A percentile compares a stretch with the other conserved stretches of the same genome.
Conservation (phyloP, 83 land plant genomes). For the Picea engelmannii region DNA sequence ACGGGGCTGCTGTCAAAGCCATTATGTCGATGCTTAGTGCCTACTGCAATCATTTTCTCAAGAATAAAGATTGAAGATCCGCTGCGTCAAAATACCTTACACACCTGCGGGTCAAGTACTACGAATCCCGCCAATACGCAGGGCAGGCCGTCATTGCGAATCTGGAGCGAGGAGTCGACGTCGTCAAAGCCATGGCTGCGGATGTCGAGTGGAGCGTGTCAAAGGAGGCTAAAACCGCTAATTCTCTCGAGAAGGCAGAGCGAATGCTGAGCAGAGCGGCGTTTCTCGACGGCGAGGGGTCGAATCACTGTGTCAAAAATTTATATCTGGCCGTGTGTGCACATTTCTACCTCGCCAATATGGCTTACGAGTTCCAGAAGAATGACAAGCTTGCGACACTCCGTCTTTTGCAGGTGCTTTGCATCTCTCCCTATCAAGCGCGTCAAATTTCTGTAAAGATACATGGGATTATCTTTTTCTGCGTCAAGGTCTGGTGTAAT, state of each 20-base stretch:
- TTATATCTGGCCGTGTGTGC: conserved; percentile 57
- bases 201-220: conserved; percentile 21
- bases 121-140: neutral
- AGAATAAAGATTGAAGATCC: conserved; percentile 27
- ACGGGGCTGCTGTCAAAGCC: conserved; percentile 45
- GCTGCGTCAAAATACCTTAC: conserved; percentile 18
- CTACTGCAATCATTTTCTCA: conserved; percentile 19
- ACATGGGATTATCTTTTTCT: conserved; percentile 54
- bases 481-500: conserved; percentile 55
- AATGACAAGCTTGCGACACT: conserved; percentile 39
- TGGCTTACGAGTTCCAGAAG: conserved; percentile 46
- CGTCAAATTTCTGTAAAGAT: conserved; percentile 37
- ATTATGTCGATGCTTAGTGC: conserved; percentile 35
- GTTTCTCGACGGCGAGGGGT: conserved; percentile 25
- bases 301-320: conserved; percentile 42
- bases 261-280: conserved; percentile 45
- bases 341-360: conserved; percentile 45
- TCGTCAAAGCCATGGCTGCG: conserved; percentile 33
- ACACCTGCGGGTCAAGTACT: conserved; percentile 11
- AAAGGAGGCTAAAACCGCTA: conserved; percentile 9
- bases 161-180: conserved; percentile 48
- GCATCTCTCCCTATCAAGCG: conserved; percentile 41
- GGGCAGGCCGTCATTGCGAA: conserved; percentile 42
- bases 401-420: conserved; percentile 56
- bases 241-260: conserved; percentile 40